phyloP scores from a whole-genome alignment of 106 monocot genomes.

The Dendrobium nobile region DNA sequence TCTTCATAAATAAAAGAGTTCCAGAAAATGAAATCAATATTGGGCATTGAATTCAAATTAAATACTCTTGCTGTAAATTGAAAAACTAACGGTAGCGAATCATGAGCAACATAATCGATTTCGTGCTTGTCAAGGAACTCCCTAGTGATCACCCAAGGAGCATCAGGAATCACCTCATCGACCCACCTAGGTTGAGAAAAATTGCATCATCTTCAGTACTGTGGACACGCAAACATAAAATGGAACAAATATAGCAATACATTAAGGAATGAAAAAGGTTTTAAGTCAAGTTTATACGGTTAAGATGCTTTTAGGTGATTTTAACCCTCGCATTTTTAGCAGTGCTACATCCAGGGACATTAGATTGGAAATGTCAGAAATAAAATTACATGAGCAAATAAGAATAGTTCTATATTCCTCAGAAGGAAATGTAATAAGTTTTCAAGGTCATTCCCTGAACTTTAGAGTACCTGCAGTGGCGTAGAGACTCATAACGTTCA shows the following conservation, averaged over 20 bases:
- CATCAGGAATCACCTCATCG: conserved; percentile 65
- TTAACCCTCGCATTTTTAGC: background rate
- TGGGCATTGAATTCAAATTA: background rate
- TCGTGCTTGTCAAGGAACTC: conserved; percentile 57
- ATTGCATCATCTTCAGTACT: background rate
- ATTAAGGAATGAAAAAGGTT: background rate
- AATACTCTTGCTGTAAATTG: background rate
- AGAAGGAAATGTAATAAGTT: background rate
- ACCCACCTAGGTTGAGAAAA: conserved; percentile 35
- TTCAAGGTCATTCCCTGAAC: background rate
- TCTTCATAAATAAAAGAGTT: background rate
- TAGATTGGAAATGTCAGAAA: background rate
- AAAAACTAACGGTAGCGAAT: conserved; percentile 34
- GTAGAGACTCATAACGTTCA: conserved; percentile 20
- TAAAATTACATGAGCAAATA: background rate
- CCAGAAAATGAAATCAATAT: background rate
- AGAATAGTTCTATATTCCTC: background rate
- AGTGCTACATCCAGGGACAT: background rate
- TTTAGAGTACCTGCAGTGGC: conserved; percentile 15
- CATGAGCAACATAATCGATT: conserved; percentile 57
- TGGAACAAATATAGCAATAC: background rate
- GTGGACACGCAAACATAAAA: background rate
- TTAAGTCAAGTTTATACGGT: background rate
- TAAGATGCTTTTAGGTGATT: background rate
- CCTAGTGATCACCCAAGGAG: conserved; percentile 56